Evolutionary conservation across 768 basidiomycete species (phyloP), one percentile per base, ranked within the genome.

Genomic region (Mycena olivaceomarginata): DNA sequence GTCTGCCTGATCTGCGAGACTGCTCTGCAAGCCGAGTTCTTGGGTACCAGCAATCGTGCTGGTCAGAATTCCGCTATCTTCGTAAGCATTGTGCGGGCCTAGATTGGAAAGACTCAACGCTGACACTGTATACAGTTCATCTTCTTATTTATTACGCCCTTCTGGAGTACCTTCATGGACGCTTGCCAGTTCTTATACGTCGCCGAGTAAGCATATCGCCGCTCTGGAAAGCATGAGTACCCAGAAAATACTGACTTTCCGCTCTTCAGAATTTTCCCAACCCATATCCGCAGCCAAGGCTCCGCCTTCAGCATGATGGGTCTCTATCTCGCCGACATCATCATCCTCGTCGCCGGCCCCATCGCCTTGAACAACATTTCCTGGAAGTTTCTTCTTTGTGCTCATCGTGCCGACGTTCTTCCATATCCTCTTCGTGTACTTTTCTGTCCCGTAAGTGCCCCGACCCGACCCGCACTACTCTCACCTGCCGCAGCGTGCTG

Each of bases 351-450:
- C 59, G 59, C 59, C 59, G 59, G 59, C 59, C 59, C 59, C 59
- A 60, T 60, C 59, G 59, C 59, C 59, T 60, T 60, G 59, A 60
- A 60, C 59, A 60, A 60, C 59, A 60, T 60, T 60, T 60, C 59
- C 59, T 60, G 59, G 59, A 60, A 60, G 59, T 60, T 60, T 60
- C 16, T 39, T 60, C 37, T 60, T 60, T 60, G 59, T 60, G 59
- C 59, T 60, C 59, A 60, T 60, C 59, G 59, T 60, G 59, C 59
- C 59, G 59, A 60, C 59, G 59, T 60, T 60, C 59, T 60, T 60
- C 59, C 59, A 60, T 60, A 60, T 60, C 59, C 59, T 60, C 59
- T 60, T 60, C 22, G 59, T 60, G 59, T 60, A 60, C 59, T 60
- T 60, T 60, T 60, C 59, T 60, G 59, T 60, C 59, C 59, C 59